A percentile compares a stretch with the other conserved stretches of the same genome.
These are phyloP conservation scores for Picochlorum sp. DNA, from an alignment of 139 green algal species.

Conservation along the genomic window DNA sequence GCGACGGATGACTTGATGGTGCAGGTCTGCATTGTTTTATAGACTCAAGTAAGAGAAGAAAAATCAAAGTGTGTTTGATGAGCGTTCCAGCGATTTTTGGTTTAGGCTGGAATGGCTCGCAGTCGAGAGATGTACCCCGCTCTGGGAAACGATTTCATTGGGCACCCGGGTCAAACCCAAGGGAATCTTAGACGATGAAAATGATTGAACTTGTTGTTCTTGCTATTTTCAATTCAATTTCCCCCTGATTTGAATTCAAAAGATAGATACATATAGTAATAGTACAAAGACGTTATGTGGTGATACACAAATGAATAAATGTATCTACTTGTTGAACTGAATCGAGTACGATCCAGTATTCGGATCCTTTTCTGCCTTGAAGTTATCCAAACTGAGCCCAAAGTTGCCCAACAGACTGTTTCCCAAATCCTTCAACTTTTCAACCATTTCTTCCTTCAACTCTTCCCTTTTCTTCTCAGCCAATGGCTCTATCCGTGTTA, in stretches of 20 bases:
- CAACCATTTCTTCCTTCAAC: slow-evolving; percentile 84
- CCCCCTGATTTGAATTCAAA: not conserved
- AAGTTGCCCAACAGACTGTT: slow-evolving; percentile 95
- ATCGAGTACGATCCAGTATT: slow-evolving; percentile 83
- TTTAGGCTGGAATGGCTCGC: too few species aligned
- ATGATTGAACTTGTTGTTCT: too few species aligned
- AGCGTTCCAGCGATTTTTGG: too few species aligned
- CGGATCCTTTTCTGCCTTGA: slow-evolving; percentile 92
- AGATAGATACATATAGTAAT: not conserved
- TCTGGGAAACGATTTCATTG: too few species aligned
- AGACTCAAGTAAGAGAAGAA: too few species aligned
- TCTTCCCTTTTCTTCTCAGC: slow-evolving; percentile 78
- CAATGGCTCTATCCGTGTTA: slow-evolving; percentile 51
- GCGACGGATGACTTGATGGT: not conserved
- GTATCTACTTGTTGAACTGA: slow-evolving; percentile 61
- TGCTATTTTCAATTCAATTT: too few species aligned
- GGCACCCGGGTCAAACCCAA: too few species aligned
- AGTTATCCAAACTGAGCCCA: slow-evolving; percentile 91
- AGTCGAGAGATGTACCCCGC: too few species aligned
- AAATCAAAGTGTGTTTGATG: too few species aligned
- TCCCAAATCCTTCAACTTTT: slow-evolving; percentile 94
- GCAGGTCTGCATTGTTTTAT: not conserved
- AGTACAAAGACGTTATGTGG: not conserved
- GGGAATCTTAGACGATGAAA: too few species aligned
- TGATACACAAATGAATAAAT: too few species aligned